Evolutionary conservation across 2,329 filamentous ascomycete species (phyloP).

Genomic region (Ophiosphaerella herpotricha): DNA sequence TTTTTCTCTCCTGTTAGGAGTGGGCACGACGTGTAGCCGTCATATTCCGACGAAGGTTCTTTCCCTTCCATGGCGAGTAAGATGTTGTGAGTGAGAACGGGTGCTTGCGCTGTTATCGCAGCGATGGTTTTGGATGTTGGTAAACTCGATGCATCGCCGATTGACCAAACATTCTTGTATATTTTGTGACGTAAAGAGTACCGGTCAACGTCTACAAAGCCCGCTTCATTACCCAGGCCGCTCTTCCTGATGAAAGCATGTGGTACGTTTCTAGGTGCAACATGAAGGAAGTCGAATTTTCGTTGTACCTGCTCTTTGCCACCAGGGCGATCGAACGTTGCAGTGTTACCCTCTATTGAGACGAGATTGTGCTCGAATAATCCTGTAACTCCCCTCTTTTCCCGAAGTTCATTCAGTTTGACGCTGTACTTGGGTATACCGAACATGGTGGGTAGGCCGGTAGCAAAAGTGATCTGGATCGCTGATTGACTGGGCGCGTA

Average conservation of each 20-base stretch:
- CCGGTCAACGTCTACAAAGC: slow-evolving; percentile 45
- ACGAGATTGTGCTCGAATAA: slow-evolving; percentile 47
- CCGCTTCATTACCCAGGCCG: slow-evolving; percentile 40
- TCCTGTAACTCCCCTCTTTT: slow-evolving; percentile 43
- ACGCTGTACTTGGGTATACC: slow-evolving; percentile 48
- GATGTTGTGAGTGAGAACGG: slow-evolving; percentile 44
- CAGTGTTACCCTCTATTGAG: slow-evolving; percentile 44
- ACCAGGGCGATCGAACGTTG: slow-evolving; percentile 36
- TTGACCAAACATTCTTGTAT: slow-evolving; percentile 47
- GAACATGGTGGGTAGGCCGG: slow-evolving; percentile 47
- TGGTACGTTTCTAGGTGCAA: slow-evolving; percentile 45
- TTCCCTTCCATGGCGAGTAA: slow-evolving; percentile 34
- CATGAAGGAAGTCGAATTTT: slow-evolving; percentile 46
- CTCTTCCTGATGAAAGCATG: slow-evolving; percentile 45
- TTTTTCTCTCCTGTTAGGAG: slow-evolving; percentile 59
- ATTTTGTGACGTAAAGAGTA: slow-evolving; percentile 44
- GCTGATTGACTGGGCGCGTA: slow-evolving; percentile 25
- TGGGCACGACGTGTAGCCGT: slow-evolving; percentile 49
- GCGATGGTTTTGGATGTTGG: slow-evolving; percentile 48
- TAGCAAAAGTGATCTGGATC: slow-evolving; percentile 47
- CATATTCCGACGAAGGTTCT: slow-evolving; percentile 31
- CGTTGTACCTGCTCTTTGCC: slow-evolving; percentile 30
- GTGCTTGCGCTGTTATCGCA: slow-evolving; percentile 45
- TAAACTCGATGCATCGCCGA: slow-evolving; percentile 44
- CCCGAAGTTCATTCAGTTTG: slow-evolving; percentile 41